phyloP scores from a whole-genome alignment of 495 filamentous ascomycete species.

The Thermothielavioides terrestris region DNA sequence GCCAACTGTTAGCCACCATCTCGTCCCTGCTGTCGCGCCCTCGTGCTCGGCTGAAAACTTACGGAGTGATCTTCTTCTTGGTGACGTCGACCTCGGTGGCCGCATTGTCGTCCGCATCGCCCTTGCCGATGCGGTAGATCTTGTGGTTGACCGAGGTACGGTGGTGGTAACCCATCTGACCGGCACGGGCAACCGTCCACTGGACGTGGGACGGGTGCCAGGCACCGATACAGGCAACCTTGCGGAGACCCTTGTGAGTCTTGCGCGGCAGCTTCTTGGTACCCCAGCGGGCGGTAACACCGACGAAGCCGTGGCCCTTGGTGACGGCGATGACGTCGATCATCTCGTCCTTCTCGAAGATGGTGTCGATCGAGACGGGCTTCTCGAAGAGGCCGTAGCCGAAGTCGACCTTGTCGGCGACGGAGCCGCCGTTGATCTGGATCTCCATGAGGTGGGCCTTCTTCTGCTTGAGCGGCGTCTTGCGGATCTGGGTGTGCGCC shows the following conservation, averaged over 20 bases:
- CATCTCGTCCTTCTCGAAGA: conserved; percentile 99
- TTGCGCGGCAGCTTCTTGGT: conserved; percentile 99
- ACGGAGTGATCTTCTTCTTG: conserved; percentile 99
- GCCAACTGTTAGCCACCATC: conserved; percentile 11
- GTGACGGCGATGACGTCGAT: conserved; percentile 99
- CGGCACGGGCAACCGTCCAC: conserved; percentile 99
- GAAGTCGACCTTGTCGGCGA: conserved; percentile 94
- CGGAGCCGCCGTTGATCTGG: conserved; percentile 95
- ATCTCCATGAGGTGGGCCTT: conserved; percentile 99
- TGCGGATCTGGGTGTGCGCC: conserved; percentile 98
- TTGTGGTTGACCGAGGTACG: conserved; percentile 99
- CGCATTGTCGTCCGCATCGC: conserved; percentile 76
- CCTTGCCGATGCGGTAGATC: conserved; percentile 97
- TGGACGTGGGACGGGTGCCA: conserved; percentile 99
- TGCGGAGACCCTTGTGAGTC: conserved; percentile 99
- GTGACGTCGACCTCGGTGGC: conserved; percentile 92
- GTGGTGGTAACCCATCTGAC: conserved; percentile 99
- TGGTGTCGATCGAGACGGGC: conserved; percentile 79
- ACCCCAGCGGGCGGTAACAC: conserved; percentile 97
- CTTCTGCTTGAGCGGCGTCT: conserved; percentile 99
- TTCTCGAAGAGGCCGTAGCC: conserved; percentile 95
- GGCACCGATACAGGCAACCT: conserved; percentile 99
- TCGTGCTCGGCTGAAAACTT: conserved; percentile 41
- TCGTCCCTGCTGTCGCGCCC: neutral
- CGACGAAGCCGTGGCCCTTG: conserved; percentile 97